Evolutionary conservation across 768 basidiomycete genomes (phyloP).

Genomic region (Lactarius indigo): DNA sequence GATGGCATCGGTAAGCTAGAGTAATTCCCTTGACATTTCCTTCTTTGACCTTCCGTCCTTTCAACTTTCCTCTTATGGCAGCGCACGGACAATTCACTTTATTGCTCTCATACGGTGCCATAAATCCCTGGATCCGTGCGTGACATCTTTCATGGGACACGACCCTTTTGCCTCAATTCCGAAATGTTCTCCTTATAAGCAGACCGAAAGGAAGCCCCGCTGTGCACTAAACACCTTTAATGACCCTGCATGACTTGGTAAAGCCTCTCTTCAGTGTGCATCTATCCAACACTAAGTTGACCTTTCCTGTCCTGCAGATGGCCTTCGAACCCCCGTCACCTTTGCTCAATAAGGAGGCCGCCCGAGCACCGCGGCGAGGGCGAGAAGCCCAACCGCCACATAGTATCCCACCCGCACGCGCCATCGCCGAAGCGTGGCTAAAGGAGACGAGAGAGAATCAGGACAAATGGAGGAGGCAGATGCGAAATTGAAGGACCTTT

Average conservation of each 20-base stretch:
- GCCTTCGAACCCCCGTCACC: conserved; percentile 28
- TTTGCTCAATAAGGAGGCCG: conserved; percentile 23
- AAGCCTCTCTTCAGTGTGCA: conserved; percentile 4
- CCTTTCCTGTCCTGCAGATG: conserved; percentile 20
- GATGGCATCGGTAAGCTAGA: conserved; percentile 25
- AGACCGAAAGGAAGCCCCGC: conserved; percentile 17
- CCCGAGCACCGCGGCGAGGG: conserved; percentile 18
- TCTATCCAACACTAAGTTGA: conserved; percentile 1
- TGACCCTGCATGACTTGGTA: conserved; percentile 22
- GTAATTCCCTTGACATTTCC: conserved; percentile 28
- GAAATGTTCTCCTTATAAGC: conserved; percentile 24
- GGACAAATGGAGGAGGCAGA: conserved; percentile 58
- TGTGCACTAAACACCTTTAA: conserved; percentile 17
- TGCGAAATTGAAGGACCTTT: conserved; percentile 46
- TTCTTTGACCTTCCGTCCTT: conserved; percentile 26
- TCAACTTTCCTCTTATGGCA: conserved; percentile 28
- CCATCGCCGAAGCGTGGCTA: conserved; percentile 69
- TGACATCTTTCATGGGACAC: conserved; percentile 26
- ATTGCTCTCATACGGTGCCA: conserved; percentile 26
- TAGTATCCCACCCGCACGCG: conserved; percentile 48
- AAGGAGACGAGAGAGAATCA: conserved; percentile 56
- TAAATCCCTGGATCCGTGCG: conserved; percentile 28
- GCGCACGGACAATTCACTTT: conserved; percentile 22
- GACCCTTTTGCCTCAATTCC: conserved; percentile 24
- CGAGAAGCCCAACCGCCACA: conserved; percentile 17